Conservation (phyloP, 2,329 filamentous ascomycete species). For the Alternaria conjuncta region DNA sequence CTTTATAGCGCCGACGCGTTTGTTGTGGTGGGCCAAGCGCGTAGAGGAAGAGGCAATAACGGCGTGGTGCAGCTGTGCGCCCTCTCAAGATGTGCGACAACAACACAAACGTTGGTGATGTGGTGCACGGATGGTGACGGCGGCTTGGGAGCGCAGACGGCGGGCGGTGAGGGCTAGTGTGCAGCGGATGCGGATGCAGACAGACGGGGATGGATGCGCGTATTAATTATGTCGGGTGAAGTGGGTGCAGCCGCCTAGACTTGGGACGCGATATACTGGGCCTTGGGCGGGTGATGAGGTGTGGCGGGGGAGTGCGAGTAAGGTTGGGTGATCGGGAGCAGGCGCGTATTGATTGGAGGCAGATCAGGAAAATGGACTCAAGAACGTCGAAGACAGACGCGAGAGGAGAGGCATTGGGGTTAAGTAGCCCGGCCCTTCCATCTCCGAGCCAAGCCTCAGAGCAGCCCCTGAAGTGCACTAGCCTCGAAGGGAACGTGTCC, state of each 20-base stretch:
- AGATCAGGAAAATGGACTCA: slow-evolving; percentile 35
- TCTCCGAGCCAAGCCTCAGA: slow-evolving; percentile 34
- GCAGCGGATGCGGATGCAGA: slow-evolving; percentile 30
- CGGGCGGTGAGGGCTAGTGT: slow-evolving; percentile 24
- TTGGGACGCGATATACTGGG: background rate
- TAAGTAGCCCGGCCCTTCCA: slow-evolving; percentile 26
- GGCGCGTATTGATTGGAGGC: slow-evolving; percentile 44
- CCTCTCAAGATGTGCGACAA: slow-evolving; percentile 22
- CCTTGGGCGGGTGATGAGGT: slow-evolving; percentile 12
- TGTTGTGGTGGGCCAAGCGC: slow-evolving; percentile 27
- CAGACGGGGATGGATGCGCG: slow-evolving; percentile 22
- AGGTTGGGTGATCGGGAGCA: slow-evolving; percentile 32
- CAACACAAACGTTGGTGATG: slow-evolving; percentile 25
- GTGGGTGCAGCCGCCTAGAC: slow-evolving; percentile 10
- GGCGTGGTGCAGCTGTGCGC: slow-evolving; percentile 28
- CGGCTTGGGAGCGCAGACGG: slow-evolving; percentile 23
- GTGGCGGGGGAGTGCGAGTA: slow-evolving; percentile 32
- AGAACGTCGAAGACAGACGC: slow-evolving; percentile 26
- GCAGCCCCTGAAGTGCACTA: slow-evolving; percentile 35
- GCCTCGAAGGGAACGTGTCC: slow-evolving; percentile 21
- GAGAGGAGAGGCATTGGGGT: slow-evolving; percentile 25
- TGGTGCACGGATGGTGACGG: slow-evolving; percentile 30
- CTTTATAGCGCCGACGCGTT: slow-evolving; percentile 28
- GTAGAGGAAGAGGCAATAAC: slow-evolving; percentile 21
- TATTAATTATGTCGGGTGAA: slow-evolving; percentile 11